Conservation (phyloP, 1,284 basidiomycete species). For the Coniferiporia sulphurascens region DNA sequence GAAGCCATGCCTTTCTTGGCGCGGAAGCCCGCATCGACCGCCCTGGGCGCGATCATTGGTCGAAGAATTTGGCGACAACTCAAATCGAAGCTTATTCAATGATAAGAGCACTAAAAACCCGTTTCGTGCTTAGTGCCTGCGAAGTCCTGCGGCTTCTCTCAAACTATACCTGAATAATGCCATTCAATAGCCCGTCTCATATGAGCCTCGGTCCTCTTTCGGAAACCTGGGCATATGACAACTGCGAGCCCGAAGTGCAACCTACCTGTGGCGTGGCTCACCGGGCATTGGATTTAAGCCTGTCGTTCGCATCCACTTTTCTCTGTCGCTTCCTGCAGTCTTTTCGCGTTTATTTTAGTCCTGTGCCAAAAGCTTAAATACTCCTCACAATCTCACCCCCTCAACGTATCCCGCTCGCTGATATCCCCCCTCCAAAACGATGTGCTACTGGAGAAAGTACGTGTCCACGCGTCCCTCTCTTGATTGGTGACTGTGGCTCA, state of each 20-base stretch:
- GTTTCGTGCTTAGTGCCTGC: constrained; percentile 6
- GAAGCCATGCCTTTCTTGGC: not conserved
- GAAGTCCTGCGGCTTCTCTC: constrained; percentile 1
- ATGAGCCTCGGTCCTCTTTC: constrained; percentile 1
- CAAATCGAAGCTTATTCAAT: constrained; percentile 15
- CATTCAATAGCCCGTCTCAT: constrained; percentile 14
- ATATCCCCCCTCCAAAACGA: not conserved
- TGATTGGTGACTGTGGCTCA: not conserved
- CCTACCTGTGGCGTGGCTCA: constrained; percentile 4
- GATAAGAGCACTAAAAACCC: constrained; percentile 9
- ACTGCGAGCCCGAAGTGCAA: not conserved
- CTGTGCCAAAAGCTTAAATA: not conserved
- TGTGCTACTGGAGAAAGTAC: constrained; percentile 19
- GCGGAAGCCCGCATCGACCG: constrained; percentile 4
- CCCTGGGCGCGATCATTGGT: not conserved
- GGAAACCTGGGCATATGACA: constrained; percentile 16
- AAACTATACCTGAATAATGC: constrained; percentile 9
- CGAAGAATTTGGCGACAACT: constrained; percentile 11
- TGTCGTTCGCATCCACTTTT: not conserved
- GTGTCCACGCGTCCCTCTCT: not conserved
- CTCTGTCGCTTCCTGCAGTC: not conserved
- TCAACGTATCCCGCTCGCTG: not conserved
- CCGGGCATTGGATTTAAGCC: not conserved
- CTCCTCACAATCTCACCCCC: not conserved
- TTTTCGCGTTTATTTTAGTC: not conserved